A percentile compares a stretch with the other conserved stretches of the same genome.
phyloP scores from a whole-genome alignment of 805 yeast genomes.

The Teunomyces kruisii region DNA sequence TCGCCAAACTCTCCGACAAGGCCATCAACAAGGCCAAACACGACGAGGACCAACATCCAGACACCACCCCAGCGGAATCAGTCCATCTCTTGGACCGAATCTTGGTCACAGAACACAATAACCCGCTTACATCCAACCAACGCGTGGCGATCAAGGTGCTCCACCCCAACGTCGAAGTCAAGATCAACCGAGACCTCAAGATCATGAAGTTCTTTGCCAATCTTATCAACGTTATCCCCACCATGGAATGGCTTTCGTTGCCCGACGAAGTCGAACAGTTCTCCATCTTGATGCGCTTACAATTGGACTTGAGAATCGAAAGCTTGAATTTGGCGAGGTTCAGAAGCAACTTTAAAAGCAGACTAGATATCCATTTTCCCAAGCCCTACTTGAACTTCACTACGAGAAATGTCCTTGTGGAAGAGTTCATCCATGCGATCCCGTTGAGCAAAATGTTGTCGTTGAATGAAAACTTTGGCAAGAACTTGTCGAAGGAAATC shows the following conservation, averaged over 20 bases:
- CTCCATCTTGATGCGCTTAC: constrained; percentile 79
- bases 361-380: constrained; percentile 74
- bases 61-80: constrained; percentile 5
- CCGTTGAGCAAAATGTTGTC: constrained; percentile 73
- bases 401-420: constrained; percentile 74
- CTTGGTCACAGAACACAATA: constrained; percentile 33
- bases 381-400: constrained; percentile 65
- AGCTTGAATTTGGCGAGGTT: constrained; percentile 76
- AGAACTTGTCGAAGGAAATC: constrained; percentile 59
- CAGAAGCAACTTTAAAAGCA: constrained; percentile 60
- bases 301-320: constrained; percentile 87
- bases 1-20: constrained; percentile 58
- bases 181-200: constrained; percentile 74
- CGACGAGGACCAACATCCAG: constrained; percentile 14
- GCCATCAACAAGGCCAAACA: constrained; percentile 39
- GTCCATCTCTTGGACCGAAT: constrained; percentile 30
- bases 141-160: constrained; percentile 88
- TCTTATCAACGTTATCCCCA: constrained; percentile 70
- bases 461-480: constrained; percentile 44
- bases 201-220: constrained; percentile 83
- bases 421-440: constrained; percentile 80
- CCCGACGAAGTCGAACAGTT: constrained; percentile 95
- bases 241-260: constrained; percentile 95
- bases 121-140: constrained; percentile 40
- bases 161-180: constrained; percentile 79